These are phyloP conservation scores for Pythium coloratum DNA, from an alignment of 352 stramenopile species.

Conservation along the genomic window DNA sequence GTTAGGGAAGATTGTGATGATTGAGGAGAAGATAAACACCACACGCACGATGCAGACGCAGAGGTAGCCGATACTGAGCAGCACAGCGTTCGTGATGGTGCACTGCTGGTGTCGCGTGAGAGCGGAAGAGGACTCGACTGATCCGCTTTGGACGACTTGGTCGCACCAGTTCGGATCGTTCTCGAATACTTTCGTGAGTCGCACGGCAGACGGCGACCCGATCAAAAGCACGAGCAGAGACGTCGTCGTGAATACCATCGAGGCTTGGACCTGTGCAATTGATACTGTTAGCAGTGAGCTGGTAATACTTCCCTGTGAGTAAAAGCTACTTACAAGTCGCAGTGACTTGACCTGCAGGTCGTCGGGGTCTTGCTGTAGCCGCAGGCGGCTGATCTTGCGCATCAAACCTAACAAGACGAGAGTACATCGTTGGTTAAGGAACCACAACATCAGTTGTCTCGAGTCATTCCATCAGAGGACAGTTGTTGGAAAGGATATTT, in stretches of 20 bases:
- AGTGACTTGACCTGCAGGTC: conserved; percentile 22
- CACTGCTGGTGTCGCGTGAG: conserved; percentile 17
- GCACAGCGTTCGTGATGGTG: conserved; percentile 37
- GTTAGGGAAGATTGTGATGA: too few relatives aligned
- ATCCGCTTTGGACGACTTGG: background rate
- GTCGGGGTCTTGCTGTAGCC: conserved; percentile 18
- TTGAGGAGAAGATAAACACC: background rate
- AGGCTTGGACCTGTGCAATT: conserved; percentile 33
- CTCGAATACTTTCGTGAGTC: conserved; percentile 42
- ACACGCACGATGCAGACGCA: conserved; percentile 49
- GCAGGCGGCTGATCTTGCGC: conserved; percentile 36
- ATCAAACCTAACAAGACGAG: conserved; percentile 51
- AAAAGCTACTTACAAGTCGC: conserved; percentile 25
- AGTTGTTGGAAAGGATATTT: conserved; percentile 64
- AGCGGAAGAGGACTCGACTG: background rate
- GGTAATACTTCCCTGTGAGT: too few relatives aligned
- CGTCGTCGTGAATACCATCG: conserved; percentile 26
- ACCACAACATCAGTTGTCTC: background rate
- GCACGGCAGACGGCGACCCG: conserved; percentile 42
- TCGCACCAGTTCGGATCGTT: conserved; percentile 39
- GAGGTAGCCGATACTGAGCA: conserved; percentile 53
- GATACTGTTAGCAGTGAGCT: too few relatives aligned
- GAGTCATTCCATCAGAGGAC: background rate
- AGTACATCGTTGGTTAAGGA: conserved; percentile 35
- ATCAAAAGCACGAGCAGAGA: conserved; percentile 46